Evolutionary conservation across 1,284 basidiomycete genomes (phyloP).

Genomic region (Somion occarium): DNA sequence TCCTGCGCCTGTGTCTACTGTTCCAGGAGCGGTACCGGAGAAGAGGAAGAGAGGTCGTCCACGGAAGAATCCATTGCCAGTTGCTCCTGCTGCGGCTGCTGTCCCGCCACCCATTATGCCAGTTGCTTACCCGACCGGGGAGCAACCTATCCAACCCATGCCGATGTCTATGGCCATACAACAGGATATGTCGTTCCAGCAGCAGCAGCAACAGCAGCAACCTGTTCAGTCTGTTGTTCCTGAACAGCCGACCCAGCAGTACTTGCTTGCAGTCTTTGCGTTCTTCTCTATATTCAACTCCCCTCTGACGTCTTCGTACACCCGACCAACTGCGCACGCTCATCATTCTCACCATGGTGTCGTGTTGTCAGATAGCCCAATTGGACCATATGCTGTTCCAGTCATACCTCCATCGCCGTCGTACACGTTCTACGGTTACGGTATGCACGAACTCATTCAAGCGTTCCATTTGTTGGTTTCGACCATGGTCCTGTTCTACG

Average conservation of each 20-base stretch:
- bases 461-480: constrained; percentile 59
- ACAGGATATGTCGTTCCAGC: constrained; percentile 7
- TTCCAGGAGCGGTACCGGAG: constrained; percentile 43
- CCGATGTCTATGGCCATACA: constrained; percentile 15
- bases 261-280: constrained; percentile 69
- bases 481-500: constrained; percentile 52
- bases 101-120: constrained; percentile 17
- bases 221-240: not conserved
- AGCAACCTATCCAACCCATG: constrained; percentile 14
- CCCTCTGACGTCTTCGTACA: constrained; percentile 44
- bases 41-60: constrained; percentile 81
- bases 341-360: constrained; percentile 29
- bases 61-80: constrained; percentile 42
- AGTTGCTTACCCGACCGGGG: constrained; percentile 9
- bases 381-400: not conserved
- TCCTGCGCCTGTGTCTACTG: constrained; percentile 22
- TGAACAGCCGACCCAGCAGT: constrained; percentile 44
- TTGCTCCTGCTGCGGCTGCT: constrained; percentile 19
- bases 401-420: not conserved
- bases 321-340: constrained; percentile 24
- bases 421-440: constrained; percentile 25
- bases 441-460: constrained; percentile 49
- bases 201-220: not conserved
- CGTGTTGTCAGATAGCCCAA: constrained; percentile 23
- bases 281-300: constrained; percentile 77